Evolutionary conservation across 805 yeast species (phyloP), one percentile per base, ranked within the genome.

Genomic region (Yarrowia divulgata): DNA sequence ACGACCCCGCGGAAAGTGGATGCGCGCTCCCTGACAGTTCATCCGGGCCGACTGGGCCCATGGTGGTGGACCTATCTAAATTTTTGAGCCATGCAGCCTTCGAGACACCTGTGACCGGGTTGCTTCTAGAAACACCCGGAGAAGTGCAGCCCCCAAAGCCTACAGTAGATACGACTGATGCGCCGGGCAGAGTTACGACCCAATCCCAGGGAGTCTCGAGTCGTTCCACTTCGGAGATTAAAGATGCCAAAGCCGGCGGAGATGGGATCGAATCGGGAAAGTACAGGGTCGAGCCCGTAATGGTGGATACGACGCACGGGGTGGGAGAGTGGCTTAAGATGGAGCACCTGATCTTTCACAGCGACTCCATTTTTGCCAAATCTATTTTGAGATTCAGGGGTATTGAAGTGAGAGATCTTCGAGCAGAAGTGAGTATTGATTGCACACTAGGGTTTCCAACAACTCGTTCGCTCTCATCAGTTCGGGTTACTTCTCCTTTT

Each of bases 101-200:
- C 23, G 5, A 43, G 46, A n/a, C 46, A 14, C 46, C 23, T 18
- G 46, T 43, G 23, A 14, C 45, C 45, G 6, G 46, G 46, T 43
- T 43, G 50, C 50, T 46, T 46, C 50, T 46, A 46, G 50, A 46
- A 46, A 23, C 50, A n/a, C 18, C 6, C n/a, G 23, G 10, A 13
- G 50, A 23, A 23, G 34, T 8, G n/a, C 34, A 19, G 19, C 10
- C 13, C 13, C 8, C 19, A n/a, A 8, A 43, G 46, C 18, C 23
- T n/a, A n/a, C 23, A n/a, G 46, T 23, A 7, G 46, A 43, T 43
- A 43, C 46, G 46, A 43, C 19, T 4, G 46, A 43, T 43, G 12
- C 46, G 46, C 46, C 43, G 43, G 43, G 18, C 43, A 40, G 43
- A 40, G 43, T 39, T 39, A 39, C 40, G 40, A 12, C 40, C 16